Percentiles rank a stretch among this genome's conserved stretches.
Conservation (phyloP, 1,284 basidiomycete species). For the Wallemia mellicola region DNA sequence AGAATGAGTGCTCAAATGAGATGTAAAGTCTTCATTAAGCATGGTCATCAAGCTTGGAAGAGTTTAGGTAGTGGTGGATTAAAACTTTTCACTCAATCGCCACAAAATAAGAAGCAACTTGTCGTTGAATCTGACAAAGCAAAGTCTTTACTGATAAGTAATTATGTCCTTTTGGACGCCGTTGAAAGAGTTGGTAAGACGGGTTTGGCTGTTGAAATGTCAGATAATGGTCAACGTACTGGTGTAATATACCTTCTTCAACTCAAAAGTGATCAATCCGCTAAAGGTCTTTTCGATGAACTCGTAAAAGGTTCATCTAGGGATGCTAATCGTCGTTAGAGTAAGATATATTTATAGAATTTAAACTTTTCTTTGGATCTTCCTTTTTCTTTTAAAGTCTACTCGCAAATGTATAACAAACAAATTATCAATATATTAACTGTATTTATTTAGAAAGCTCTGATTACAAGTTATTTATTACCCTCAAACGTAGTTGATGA, state of each 20-base stretch:
- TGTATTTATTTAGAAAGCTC: neutral
- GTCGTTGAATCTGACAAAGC: constrained; percentile 63
- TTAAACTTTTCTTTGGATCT: neutral
- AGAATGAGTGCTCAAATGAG: constrained; percentile 75
- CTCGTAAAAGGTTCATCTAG: neutral
- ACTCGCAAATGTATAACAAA: neutral
- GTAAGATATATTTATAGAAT: no score
- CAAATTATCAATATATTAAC: neutral
- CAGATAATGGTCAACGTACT: constrained; percentile 62
- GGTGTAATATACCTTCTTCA: constrained; percentile 97
- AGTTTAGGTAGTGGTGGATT: constrained; percentile 61
- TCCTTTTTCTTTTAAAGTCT: neutral
- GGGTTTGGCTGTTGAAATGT: constrained; percentile 83
- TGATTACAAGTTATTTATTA: neutral
- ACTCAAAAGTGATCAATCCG: constrained; percentile 56
- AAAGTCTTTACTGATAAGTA: constrained; percentile 57
- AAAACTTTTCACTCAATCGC: constrained; percentile 44
- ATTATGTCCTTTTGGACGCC: constrained; percentile 78
- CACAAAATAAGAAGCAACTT: constrained; percentile 71
- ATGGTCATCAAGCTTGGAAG: constrained; percentile 91
- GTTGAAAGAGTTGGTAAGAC: constrained; percentile 94
- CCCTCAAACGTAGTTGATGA: neutral
- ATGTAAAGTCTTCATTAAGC: constrained; percentile 90
- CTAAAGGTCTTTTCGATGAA: constrained; percentile 48
- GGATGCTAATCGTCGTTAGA: no score